Evolutionary conservation across 805 yeast genomes (phyloP).

Genomic region (Candida quercuum): DNA sequence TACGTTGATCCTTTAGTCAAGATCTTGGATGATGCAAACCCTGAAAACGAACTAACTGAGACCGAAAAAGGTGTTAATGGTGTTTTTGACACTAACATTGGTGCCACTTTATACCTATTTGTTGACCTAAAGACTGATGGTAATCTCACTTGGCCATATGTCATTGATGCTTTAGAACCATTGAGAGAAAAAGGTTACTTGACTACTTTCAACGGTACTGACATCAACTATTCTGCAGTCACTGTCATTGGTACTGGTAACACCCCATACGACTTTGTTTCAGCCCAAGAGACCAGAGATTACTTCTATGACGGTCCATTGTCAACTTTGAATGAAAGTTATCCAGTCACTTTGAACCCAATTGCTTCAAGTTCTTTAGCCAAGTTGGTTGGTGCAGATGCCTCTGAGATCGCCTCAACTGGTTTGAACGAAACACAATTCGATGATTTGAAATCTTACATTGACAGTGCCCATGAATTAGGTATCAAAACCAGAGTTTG

Average conservation of each 20-base stretch:
- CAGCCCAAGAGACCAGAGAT: constrained; percentile 28
- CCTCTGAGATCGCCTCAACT: constrained; percentile 8
- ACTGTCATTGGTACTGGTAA: constrained; percentile 69
- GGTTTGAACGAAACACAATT: constrained; percentile 35
- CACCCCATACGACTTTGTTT: constrained; percentile 41
- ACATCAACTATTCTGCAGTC: constrained; percentile 46
- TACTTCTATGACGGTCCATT: constrained; percentile 52
- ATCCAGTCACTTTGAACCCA: constrained; percentile 26
- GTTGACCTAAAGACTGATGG: constrained; percentile 60
- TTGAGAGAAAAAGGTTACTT: constrained; percentile 48
- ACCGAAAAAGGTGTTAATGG: constrained; percentile 28
- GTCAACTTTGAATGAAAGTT: constrained; percentile 14
- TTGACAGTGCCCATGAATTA: constrained; percentile 40
- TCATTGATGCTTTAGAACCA: constrained; percentile 44
- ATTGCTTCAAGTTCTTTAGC: constrained; percentile 44
- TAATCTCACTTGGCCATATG: constrained; percentile 38
- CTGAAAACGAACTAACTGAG: constrained; percentile 9
- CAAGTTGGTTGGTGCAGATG: constrained; percentile 11
- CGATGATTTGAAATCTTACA: constrained; percentile 24
- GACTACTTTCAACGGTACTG: constrained; percentile 35
- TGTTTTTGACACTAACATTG: constrained; percentile 39
- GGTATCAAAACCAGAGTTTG: constrained; percentile 60
- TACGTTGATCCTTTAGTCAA: constrained; percentile 51
- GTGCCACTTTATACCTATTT: constrained; percentile 53
- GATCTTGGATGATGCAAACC: constrained; percentile 47